A percentile compares a stretch with the other conserved stretches of the same genome.
These are phyloP conservation scores for Microsporum canis DNA, from an alignment of 2,329 filamentous ascomycete species.

Conservation along the genomic window DNA sequence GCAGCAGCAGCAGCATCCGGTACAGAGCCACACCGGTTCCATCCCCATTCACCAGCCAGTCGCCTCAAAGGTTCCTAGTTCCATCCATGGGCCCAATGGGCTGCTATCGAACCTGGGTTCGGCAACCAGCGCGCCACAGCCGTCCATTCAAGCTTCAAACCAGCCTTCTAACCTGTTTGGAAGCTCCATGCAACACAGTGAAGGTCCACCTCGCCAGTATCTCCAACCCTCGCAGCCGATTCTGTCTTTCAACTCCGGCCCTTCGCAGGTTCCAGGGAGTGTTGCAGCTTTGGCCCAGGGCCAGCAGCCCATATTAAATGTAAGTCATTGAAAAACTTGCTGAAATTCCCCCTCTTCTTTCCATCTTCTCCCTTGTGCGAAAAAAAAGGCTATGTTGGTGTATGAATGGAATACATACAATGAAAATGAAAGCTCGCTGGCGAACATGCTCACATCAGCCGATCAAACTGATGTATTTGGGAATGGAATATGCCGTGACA, in stretches of 20 bases:
- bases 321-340: constrained; percentile 28
- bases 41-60: constrained; percentile 92
- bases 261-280: constrained; percentile 37
- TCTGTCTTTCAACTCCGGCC: constrained; percentile 37
- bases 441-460: background rate
- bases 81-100: constrained; percentile 86
- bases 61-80: constrained; percentile 64
- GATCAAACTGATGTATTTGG: background rate
- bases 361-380: background rate
- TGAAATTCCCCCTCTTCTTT: background rate
- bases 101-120: constrained; percentile 64
- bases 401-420: background rate
- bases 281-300: constrained; percentile 57
- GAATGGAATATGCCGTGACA: background rate
- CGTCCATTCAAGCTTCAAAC: constrained; percentile 47
- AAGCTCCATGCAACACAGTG: constrained; percentile 50
- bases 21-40: constrained; percentile 78
- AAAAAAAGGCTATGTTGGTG: background rate
- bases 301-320: constrained; percentile 70
- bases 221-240: constrained; percentile 53
- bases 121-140: constrained; percentile 39
- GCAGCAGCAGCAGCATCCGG: constrained; percentile 50
- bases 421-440: background rate
- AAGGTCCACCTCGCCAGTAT: constrained; percentile 44
- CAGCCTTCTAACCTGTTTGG: constrained; percentile 57